These are phyloP conservation scores for Blastobotrys indianensis DNA, from an alignment of 1,139 yeast species.

Conservation along the genomic window DNA sequence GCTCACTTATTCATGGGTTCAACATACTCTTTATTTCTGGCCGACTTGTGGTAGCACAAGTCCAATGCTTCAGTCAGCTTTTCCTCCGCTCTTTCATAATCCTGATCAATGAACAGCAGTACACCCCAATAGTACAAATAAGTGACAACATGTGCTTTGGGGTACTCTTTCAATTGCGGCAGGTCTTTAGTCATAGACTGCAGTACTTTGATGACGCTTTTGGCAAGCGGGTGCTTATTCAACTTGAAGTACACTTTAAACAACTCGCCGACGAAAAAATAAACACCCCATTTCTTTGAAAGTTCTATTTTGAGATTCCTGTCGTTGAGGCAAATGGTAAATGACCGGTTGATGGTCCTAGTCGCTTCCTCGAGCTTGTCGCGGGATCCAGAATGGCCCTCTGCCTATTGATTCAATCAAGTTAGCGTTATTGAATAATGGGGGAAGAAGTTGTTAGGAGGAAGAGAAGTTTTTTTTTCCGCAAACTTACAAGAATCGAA, in stretches of 20 bases:
- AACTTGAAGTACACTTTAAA: conserved; percentile 67
- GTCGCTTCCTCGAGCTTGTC: conserved; percentile 48
- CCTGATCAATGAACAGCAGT: conserved; percentile 56
- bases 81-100: conserved; percentile 46
- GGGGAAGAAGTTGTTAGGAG: not conserved
- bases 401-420: conserved; percentile 2
- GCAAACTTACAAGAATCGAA: conserved; percentile 29
- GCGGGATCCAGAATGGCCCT: conserved; percentile 6
- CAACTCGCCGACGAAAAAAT: conserved; percentile 66
- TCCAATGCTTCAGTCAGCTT: conserved; percentile 47
- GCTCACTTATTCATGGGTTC: not conserved
- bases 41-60: conserved; percentile 30
- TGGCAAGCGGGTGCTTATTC: conserved; percentile 68
- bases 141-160: conserved; percentile 50
- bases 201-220: conserved; percentile 70
- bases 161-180: conserved; percentile 43
- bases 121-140: conserved; percentile 65
- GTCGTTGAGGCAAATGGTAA: conserved; percentile 75
- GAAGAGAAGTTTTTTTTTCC: not conserved
- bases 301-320: conserved; percentile 47
- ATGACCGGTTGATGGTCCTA: conserved; percentile 57
- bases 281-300: conserved; percentile 62
- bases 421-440: no score
- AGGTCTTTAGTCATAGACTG: conserved; percentile 49
- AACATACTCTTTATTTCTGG: conserved; percentile 32